Base-by-base conservation (phyloP, 495 filamentous ascomycete genomes). In the Lasiosphaeria miniovina region DNA sequence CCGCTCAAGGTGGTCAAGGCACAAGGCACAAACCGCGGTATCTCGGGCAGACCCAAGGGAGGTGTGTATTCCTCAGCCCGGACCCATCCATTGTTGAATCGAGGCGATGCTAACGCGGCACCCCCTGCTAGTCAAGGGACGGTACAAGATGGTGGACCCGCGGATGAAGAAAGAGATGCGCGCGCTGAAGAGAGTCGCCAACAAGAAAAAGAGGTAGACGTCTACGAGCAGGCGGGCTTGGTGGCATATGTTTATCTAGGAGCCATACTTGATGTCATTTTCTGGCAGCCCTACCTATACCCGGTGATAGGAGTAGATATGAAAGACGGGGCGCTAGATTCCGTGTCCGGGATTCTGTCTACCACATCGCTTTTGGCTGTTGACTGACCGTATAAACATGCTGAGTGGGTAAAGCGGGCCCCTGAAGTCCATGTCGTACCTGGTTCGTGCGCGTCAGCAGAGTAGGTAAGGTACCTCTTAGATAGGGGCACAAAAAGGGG, bases 121-220 rank as follows among this genome's bases (percentile, higher is more conserved):
- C 24, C 24, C 24, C 24, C 24, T 24, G 24, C 24, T 24, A 24
- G 93, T 97, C 53, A 98, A 98, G 83, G 94, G 94, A 41, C 88
- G 89, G 69, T 98, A 98, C 75, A 98, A 98, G 87, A 96, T 99
- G 81, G 94, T 99, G 61, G 94, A 99, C 79, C 77, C 89, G 15
- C 83, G 94, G 62, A 85, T 99, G 85, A 98, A 96, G 86, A 99
- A 99, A 87, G 94, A 99, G 81, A 84, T 93, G 55, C 83, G 94
- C 69, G 95, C 88, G 12, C 80, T 90, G 75, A 99, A 97, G 83
- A 86, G 94, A 66, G 68, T 80, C 55, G 57, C 76, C n/a, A 75
- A 76, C 61, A 66, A 71, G 61, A 75, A 71, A 69, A 74, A 73
- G 62, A 59, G 49, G 57, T 59, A 59, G 31, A 24, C 12, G 49